A percentile compares a stretch with the other conserved stretches of the same genome.
These are phyloP conservation scores for Serendipita sp. DNA, from an alignment of 768 basidiomycete genomes.

Conservation along the genomic window DNA sequence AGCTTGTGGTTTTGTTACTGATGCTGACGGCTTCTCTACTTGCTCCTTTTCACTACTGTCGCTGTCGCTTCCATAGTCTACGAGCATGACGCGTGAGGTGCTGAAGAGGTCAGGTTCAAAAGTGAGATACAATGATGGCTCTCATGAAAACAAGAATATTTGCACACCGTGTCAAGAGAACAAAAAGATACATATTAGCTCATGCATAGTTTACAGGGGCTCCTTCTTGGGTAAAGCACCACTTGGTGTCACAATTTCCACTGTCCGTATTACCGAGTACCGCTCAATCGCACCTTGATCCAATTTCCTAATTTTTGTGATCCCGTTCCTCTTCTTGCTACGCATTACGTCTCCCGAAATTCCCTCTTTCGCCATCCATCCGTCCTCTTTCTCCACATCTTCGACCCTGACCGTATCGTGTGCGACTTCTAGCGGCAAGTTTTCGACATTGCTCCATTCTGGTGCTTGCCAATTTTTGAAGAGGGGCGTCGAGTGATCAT, in stretches of 20 bases:
- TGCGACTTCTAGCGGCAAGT: background rate
- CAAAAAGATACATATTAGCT: background rate
- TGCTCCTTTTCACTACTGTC: background rate
- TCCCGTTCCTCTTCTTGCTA: conserved; percentile 53
- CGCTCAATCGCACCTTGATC: conserved; percentile 1
- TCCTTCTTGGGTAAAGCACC: background rate
- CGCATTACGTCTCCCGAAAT: conserved; percentile 28
- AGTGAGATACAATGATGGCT: too few relatives aligned
- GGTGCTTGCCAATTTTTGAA: conserved; percentile 5
- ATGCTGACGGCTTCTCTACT: background rate
- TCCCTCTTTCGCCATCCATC: conserved; percentile 6
- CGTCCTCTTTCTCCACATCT: background rate
- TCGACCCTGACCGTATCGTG: conserved; percentile 3
- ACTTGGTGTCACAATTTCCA: background rate
- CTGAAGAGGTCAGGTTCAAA: background rate
- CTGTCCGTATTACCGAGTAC: background rate
- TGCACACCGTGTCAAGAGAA: background rate
- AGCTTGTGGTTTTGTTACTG: background rate
- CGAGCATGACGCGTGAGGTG: conserved; percentile 3
- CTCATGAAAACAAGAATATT: too few relatives aligned
- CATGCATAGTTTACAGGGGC: background rate
- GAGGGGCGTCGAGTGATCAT: background rate
- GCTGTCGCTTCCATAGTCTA: conserved; percentile 16
- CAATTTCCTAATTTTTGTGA: conserved; percentile 48
- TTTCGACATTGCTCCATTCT: conserved; percentile 2